Conservation (phyloP, 2,329 filamentous ascomycete species). For the Trichoderma afroharzianum region DNA sequence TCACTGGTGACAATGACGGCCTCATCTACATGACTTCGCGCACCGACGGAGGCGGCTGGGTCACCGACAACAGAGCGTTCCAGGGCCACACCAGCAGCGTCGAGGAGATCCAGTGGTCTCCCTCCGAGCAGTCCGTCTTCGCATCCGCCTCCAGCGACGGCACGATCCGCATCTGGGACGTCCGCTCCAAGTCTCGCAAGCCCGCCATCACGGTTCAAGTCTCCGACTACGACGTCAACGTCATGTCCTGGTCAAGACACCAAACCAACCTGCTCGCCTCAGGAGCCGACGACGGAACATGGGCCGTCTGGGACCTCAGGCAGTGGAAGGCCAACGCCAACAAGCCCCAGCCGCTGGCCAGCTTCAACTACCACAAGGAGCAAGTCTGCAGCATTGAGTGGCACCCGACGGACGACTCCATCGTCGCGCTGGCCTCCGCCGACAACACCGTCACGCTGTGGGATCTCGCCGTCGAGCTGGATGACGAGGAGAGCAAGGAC, state of each 20-base stretch:
- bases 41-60: slow-evolving; percentile 83
- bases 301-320: slow-evolving; percentile 93
- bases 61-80: slow-evolving; percentile 80
- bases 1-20: slow-evolving; percentile 89
- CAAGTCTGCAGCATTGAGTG: slow-evolving; percentile 95
- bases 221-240: slow-evolving; percentile 85
- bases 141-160: slow-evolving; percentile 92
- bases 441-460: slow-evolving; percentile 94
- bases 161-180: slow-evolving; percentile 93
- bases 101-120: slow-evolving; percentile 96
- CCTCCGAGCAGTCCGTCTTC: slow-evolving; percentile 88
- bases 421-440: slow-evolving; percentile 84
- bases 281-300: slow-evolving; percentile 87
- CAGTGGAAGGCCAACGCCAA: slow-evolving; percentile 73
- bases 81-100: slow-evolving; percentile 80
- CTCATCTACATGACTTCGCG: slow-evolving; percentile 84
- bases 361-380: slow-evolving; percentile 92
- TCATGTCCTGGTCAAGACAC: slow-evolving; percentile 90
- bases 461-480: slow-evolving; percentile 94
- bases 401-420: slow-evolving; percentile 96
- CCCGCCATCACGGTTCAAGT: slow-evolving; percentile 85
- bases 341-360: slow-evolving; percentile 78
- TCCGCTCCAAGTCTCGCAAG: slow-evolving; percentile 82
- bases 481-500: slow-evolving; percentile 93
- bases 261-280: slow-evolving; percentile 87